Percentiles rank a stretch among this genome's conserved stretches.
Conservation (phyloP, 805 yeast genomes). For the Barnettozyma wickerhamii region DNA sequence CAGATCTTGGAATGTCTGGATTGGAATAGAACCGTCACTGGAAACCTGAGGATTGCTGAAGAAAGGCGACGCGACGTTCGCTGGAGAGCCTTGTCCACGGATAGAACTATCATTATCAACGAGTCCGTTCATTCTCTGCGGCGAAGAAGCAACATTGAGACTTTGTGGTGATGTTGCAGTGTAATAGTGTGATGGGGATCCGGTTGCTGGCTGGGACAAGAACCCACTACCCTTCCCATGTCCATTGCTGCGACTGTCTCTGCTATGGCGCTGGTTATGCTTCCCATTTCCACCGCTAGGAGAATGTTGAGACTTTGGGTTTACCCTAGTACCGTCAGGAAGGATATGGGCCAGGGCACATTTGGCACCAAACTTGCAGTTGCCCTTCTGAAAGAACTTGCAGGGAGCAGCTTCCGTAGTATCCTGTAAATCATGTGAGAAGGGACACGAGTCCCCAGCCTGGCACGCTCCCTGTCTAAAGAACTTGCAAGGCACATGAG, state of each 20-base stretch:
- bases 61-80: no score
- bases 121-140: no score
- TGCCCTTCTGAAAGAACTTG: constrained; percentile 94
- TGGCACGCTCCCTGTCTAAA: constrained; percentile 90
- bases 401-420: constrained; percentile 60
- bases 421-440: constrained; percentile 64
- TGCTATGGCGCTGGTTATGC: constrained; percentile 22
- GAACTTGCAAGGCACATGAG: constrained; percentile 97
- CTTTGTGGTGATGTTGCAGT: neutral
- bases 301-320: constrained; percentile 48
- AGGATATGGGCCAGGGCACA: constrained; percentile 91
- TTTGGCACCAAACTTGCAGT: constrained; percentile 90
- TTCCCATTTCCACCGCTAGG: no score
- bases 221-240: constrained; percentile 1
- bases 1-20: constrained; percentile 1
- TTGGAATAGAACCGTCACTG: no score
- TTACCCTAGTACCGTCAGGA: constrained; percentile 84
- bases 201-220: neutral
- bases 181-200: neutral
- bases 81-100: no score
- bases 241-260: constrained; percentile 6
- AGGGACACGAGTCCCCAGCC: constrained; percentile 91
- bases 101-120: no score
- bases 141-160: constrained; percentile 9
- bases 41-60: no score